Percentiles rank a stretch among this genome's conserved stretches.
Evolutionary conservation across 2,329 filamentous ascomycete genomes (phyloP).

Genomic region (Cladosporium sp.): DNA sequence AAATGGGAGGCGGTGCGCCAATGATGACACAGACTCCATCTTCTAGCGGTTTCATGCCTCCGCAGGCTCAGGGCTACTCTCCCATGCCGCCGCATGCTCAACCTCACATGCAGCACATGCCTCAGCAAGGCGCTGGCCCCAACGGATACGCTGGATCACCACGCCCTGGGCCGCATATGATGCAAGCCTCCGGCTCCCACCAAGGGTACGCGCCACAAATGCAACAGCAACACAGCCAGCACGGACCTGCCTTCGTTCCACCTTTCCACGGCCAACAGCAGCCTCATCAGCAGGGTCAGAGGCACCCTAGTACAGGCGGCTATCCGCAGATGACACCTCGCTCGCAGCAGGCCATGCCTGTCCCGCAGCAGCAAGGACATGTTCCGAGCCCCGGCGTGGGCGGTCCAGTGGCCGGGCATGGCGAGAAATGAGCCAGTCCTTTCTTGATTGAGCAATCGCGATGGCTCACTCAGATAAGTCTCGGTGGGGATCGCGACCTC

Average conservation of each 20-base stretch:
- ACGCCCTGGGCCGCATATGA: constrained; percentile 85
- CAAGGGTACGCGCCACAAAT: constrained; percentile 59
- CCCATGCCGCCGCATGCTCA: constrained; percentile 62
- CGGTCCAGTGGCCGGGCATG: neutral
- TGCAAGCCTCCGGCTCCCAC: constrained; percentile 91
- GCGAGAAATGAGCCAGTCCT: constrained; percentile 6
- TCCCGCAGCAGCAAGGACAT: constrained; percentile 1
- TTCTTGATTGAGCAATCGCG: neutral
- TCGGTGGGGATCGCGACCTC: neutral
- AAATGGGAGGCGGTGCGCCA: constrained; percentile 11
- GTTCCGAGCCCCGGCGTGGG: constrained; percentile 11
- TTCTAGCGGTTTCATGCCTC: constrained; percentile 57
- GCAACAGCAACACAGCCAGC: constrained; percentile 13
- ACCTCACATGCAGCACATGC: constrained; percentile 50
- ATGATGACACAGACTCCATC: constrained; percentile 45
- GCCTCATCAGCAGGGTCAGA: constrained; percentile 25
- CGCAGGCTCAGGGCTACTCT: constrained; percentile 46
- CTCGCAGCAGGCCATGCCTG: constrained; percentile 11
- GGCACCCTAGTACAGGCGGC: constrained; percentile 10
- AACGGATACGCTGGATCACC: constrained; percentile 73
- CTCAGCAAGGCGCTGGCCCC: constrained; percentile 27
- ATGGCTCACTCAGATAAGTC: neutral
- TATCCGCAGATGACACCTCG: constrained; percentile 12
- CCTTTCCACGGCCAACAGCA: constrained; percentile 21
- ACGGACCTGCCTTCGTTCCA: constrained; percentile 14